Percentiles rank a stretch among this genome's conserved stretches.
These are phyloP conservation scores for Aureobasidium musti DNA, from an alignment of 2,329 filamentous ascomycete genomes.

Conservation along the genomic window DNA sequence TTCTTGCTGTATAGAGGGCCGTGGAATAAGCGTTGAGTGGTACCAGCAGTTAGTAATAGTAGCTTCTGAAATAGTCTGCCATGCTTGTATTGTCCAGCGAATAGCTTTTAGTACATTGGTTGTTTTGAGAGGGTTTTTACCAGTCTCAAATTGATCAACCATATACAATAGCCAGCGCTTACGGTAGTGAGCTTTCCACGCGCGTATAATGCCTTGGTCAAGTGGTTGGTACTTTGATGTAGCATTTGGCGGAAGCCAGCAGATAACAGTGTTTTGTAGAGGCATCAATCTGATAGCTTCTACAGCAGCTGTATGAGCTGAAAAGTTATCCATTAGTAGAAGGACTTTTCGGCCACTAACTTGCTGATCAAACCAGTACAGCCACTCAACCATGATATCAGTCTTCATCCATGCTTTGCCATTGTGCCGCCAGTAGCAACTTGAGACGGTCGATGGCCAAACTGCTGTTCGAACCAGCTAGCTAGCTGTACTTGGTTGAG, in stretches of 20 bases:
- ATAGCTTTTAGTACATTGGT: conserved; percentile 29
- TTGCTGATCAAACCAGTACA: too few species aligned
- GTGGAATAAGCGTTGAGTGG: neutral
- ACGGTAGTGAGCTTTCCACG: conserved; percentile 29
- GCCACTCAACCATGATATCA: conserved; percentile 29
- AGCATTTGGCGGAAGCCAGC: conserved; percentile 18
- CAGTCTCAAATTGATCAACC: neutral
- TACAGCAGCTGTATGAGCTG: conserved; percentile 27
- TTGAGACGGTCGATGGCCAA: too few species aligned
- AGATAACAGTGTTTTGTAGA: conserved; percentile 26
- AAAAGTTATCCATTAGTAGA: conserved; percentile 30
- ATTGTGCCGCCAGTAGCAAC: conserved; percentile 25
- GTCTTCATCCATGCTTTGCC: conserved; percentile 29
- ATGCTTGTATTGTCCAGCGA: conserved; percentile 28
- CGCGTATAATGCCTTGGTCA: conserved; percentile 25
- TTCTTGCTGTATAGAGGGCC: neutral
- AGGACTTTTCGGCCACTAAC: conserved; percentile 28
- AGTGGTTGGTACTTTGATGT: conserved; percentile 16
- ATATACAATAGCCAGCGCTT: conserved; percentile 19
- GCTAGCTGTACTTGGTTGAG: too few species aligned
- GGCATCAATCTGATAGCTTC: neutral
- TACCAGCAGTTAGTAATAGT: conserved; percentile 29
- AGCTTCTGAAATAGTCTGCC: conserved; percentile 11
- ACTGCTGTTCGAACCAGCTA: too few species aligned
- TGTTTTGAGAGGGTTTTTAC: conserved; percentile 12